Conservation (phyloP, 2,329 filamentous ascomycete genomes). For the Ophiobolus disseminans region DNA sequence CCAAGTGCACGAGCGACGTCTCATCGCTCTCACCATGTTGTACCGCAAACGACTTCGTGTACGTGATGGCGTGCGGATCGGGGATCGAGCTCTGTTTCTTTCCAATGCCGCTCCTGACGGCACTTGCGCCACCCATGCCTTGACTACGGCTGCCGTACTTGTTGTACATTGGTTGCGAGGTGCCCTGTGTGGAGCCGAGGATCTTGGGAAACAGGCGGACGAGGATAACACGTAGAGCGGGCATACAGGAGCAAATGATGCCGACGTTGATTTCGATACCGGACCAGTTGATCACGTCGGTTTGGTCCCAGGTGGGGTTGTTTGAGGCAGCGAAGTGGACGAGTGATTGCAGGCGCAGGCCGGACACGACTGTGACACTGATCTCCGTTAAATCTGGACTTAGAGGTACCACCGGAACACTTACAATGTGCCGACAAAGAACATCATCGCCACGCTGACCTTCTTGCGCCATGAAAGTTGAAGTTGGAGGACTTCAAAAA, state of each 20-base stretch:
- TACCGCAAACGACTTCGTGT: constrained; percentile 22
- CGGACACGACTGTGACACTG: constrained; percentile 45
- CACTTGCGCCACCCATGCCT: constrained; percentile 31
- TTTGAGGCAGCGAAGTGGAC: constrained; percentile 49
- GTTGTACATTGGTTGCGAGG: constrained; percentile 9
- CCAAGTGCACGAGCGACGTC: constrained; percentile 14
- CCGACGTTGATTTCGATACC: constrained; percentile 25
- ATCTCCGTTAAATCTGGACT: constrained; percentile 5
- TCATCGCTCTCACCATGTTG: constrained; percentile 20
- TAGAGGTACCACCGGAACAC: constrained; percentile 8
- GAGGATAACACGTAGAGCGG: constrained; percentile 45
- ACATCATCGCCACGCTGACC: constrained; percentile 43
- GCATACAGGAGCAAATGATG: constrained; percentile 53
- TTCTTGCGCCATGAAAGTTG: constrained; percentile 42
- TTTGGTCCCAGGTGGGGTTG: constrained; percentile 47
- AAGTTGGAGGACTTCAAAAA: constrained; percentile 36
- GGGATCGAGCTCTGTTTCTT: constrained; percentile 5
- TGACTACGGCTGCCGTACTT: constrained; percentile 17
- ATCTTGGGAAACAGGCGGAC: constrained; percentile 38
- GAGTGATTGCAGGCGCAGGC: constrained; percentile 50
- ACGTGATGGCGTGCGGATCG: constrained; percentile 16
- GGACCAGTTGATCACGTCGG: constrained; percentile 19
- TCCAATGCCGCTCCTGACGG: constrained; percentile 3
- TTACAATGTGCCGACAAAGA: constrained; percentile 39
- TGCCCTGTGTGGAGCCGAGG: constrained; percentile 36